These are phyloP conservation scores for Phytophthora ohioensis DNA, from an alignment of 352 stramenopile species.

Conservation along the genomic window DNA sequence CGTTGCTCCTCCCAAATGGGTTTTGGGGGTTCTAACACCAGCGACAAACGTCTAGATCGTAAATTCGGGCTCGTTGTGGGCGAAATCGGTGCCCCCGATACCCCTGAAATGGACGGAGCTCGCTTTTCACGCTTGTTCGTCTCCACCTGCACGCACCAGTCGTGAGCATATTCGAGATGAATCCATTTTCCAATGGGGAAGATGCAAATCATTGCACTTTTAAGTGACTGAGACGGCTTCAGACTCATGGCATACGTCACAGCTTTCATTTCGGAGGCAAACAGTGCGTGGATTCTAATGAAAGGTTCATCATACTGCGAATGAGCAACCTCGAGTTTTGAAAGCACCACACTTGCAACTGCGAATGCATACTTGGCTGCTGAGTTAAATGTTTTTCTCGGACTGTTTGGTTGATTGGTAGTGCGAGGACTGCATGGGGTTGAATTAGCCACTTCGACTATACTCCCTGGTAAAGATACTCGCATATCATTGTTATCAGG, in stretches of 20 bases:
- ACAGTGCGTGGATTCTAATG: conserved; percentile 59
- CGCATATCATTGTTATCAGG: background rate
- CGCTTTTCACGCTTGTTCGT: conserved; percentile 54
- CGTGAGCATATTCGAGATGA: conserved; percentile 61
- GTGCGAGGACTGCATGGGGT: background rate
- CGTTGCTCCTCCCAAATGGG: conserved; percentile 57
- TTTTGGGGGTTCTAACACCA: conserved; percentile 1
- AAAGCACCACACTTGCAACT: conserved; percentile 66
- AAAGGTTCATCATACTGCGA: conserved; percentile 59
- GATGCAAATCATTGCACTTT: conserved; percentile 70
- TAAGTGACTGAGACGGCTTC: conserved; percentile 39
- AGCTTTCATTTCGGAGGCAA: conserved; percentile 56
- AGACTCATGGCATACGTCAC: conserved; percentile 52
- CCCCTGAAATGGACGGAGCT: conserved; percentile 7
- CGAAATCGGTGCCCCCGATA: background rate
- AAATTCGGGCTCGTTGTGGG: conserved; percentile 5
- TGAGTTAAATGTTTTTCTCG: conserved; percentile 5
- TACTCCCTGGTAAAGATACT: conserved; percentile 7
- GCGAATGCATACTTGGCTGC: conserved; percentile 39
- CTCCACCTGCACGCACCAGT: conserved; percentile 78
- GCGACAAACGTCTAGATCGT: conserved; percentile 7
- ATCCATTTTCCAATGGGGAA: conserved; percentile 59
- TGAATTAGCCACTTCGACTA: background rate
- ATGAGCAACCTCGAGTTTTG: conserved; percentile 50
- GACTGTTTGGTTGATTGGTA: conserved; percentile 14